These are phyloP conservation scores for Claviceps monticola DNA, from an alignment of 2,329 filamentous ascomycete species.

Conservation along the genomic window DNA sequence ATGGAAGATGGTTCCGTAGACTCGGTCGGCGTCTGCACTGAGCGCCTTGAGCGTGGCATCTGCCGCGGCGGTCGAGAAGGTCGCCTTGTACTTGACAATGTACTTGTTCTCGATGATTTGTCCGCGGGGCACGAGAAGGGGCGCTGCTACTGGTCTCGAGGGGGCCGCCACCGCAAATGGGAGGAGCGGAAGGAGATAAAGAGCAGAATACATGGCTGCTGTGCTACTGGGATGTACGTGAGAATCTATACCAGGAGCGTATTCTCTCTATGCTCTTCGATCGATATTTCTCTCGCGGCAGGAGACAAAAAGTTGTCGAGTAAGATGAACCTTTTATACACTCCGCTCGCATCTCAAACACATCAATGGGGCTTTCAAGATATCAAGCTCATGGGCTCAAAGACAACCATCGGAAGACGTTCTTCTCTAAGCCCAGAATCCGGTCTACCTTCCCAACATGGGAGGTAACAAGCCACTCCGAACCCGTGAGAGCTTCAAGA, in stretches of 20 bases:
- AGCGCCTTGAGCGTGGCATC: slow-evolving; percentile 8
- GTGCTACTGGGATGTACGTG: background rate
- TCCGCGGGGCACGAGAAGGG: slow-evolving; percentile 11
- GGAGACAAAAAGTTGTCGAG: too few species aligned
- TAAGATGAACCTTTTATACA: too few species aligned
- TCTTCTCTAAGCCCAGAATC: background rate
- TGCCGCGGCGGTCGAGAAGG: slow-evolving; percentile 6
- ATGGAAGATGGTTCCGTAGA: slow-evolving; percentile 11
- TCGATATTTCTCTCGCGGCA: too few species aligned
- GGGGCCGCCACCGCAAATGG: slow-evolving; percentile 11
- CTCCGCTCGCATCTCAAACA: too few species aligned
- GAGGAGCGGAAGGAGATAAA: slow-evolving; percentile 11
- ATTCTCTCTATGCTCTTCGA: too few species aligned
- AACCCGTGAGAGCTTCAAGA: background rate
- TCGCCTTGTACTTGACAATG: slow-evolving; percentile 17
- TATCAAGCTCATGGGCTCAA: too few species aligned
- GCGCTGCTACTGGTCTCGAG: slow-evolving; percentile 10
- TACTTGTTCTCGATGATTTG: slow-evolving; percentile 14
- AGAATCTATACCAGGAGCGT: too few species aligned
- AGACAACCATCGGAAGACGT: too few species aligned
- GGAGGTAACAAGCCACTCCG: background rate
- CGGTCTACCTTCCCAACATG: background rate
- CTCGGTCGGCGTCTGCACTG: slow-evolving; percentile 10
- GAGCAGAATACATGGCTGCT: background rate
- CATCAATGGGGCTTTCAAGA: too few species aligned